phyloP scores from a whole-genome alignment of 306 rosid genomes.

The Pueraria montana region DNA sequence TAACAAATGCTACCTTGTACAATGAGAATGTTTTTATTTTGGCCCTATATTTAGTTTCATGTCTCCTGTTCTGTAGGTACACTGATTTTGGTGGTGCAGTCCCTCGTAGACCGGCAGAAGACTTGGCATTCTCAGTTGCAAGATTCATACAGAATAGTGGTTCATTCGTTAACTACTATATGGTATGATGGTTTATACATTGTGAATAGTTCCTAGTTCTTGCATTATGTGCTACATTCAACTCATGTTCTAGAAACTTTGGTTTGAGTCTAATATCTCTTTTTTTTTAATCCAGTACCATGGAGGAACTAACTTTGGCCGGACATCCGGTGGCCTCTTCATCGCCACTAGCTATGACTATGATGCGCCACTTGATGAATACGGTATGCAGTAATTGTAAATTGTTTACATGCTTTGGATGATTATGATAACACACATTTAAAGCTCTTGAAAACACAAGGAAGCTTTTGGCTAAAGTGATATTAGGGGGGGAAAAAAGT shows the following conservation, averaged over 20 bases:
- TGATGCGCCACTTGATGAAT: constrained; percentile 96
- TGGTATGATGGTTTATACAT: constrained; percentile 60
- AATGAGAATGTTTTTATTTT: neutral
- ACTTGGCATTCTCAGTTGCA: constrained; percentile 86
- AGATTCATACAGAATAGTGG: constrained; percentile 94
- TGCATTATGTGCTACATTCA: neutral
- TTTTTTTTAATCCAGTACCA: constrained; percentile 68
- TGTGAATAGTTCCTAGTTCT: neutral
- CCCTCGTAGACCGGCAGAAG: constrained; percentile 92
- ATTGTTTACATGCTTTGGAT: constrained; percentile 20
- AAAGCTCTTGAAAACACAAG: neutral
- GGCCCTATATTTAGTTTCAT: neutral
- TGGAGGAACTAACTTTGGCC: constrained; percentile 98
- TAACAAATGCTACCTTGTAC: constrained; percentile 29
- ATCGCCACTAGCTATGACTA: constrained; percentile 96
- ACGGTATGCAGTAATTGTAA: constrained; percentile 58
- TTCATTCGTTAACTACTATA: constrained; percentile 85
- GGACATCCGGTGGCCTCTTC: constrained; percentile 88
- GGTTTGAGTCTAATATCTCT: constrained; percentile 22
- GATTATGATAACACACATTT: neutral
- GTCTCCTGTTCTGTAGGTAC: constrained; percentile 62
- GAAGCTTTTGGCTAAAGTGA: constrained; percentile 26
- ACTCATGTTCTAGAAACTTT: constrained; percentile 16
- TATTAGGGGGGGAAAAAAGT: neutral
- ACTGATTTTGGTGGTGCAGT: constrained; percentile 88